These are phyloP conservation scores for Clonostachys solani DNA, from an alignment of 2,329 filamentous ascomycete genomes.

Conservation along the genomic window DNA sequence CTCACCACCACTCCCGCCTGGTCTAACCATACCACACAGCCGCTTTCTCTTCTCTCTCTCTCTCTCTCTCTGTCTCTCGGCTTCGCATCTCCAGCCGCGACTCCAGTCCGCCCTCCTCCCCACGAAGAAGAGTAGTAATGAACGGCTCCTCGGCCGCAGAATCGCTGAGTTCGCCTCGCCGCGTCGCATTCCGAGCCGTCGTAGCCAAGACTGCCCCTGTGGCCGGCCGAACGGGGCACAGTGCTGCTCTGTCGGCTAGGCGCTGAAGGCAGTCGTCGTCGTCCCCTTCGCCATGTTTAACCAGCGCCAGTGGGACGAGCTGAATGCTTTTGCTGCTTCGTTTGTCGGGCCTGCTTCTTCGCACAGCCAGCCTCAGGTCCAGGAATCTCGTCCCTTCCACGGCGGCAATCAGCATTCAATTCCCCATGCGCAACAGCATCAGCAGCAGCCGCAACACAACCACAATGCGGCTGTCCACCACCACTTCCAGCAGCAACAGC, in stretches of 20 bases:
- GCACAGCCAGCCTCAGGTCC: background rate
- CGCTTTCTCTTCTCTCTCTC: too few relatives aligned
- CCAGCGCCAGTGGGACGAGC: slow-evolving; percentile 4
- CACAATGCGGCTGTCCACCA: background rate
- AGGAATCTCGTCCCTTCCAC: background rate
- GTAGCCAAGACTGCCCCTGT: background rate
- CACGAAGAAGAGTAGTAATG: too few relatives aligned
- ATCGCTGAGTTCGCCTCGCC: background rate
- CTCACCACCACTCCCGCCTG: background rate
- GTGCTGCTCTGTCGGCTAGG: slow-evolving; percentile 1
- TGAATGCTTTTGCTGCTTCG: slow-evolving; percentile 4
- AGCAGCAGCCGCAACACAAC: slow-evolving; percentile 1
- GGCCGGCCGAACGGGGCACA: background rate
- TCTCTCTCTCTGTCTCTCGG: too few relatives aligned
- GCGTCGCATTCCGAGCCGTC: background rate
- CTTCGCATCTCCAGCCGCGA: too few relatives aligned
- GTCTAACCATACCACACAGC: too few relatives aligned
- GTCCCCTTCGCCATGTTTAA: slow-evolving; percentile 3
- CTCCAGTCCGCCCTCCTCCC: too few relatives aligned
- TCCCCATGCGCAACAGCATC: slow-evolving; percentile 1
- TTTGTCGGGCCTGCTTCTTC: background rate
- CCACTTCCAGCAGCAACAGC: background rate
- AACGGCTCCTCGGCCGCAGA: too few relatives aligned
- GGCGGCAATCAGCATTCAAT: background rate
- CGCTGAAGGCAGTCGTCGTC: background rate